These are phyloP conservation scores for Diaporthe caulivora DNA, from an alignment of 2,329 filamentous ascomycete species.

Conservation along the genomic window DNA sequence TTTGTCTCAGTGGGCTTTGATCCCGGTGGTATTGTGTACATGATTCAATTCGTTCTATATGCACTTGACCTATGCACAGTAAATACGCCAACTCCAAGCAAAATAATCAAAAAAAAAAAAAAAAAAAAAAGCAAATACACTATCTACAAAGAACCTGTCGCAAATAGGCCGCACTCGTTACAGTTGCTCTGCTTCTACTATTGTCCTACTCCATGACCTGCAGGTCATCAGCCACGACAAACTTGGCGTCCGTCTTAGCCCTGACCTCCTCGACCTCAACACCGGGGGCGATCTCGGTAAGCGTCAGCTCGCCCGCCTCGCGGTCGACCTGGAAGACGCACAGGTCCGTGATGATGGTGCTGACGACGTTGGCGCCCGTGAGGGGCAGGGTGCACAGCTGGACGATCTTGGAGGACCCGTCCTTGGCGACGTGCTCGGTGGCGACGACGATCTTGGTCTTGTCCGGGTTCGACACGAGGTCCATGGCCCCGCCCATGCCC, in stretches of 20 bases:
- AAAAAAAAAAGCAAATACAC: neutral
- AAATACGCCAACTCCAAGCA: constrained; percentile 2
- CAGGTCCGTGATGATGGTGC: constrained; percentile 80
- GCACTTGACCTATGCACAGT: neutral
- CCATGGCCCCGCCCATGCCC: constrained; percentile 87
- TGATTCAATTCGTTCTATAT: neutral
- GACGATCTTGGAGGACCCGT: constrained; percentile 76
- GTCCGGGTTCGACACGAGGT: constrained; percentile 78
- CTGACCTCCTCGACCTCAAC: constrained; percentile 76
- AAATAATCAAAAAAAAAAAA: no score
- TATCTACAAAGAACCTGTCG: neutral
- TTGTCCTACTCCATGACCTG: constrained; percentile 56
- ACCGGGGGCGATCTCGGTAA: constrained; percentile 79
- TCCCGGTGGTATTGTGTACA: neutral
- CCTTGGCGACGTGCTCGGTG: constrained; percentile 78
- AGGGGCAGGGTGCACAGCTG: constrained; percentile 73
- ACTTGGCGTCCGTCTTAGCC: constrained; percentile 78
- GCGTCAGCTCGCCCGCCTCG: constrained; percentile 69
- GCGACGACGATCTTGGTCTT: constrained; percentile 79
- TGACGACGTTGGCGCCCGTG: constrained; percentile 76
- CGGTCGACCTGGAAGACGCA: constrained; percentile 80
- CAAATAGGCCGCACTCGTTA: neutral
- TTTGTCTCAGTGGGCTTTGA: neutral
- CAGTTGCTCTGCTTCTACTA: neutral
- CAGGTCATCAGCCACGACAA: constrained; percentile 71